Base-by-base conservation (phyloP, 1,284 basidiomycete species). In the Ganoderma lucidum region DNA sequence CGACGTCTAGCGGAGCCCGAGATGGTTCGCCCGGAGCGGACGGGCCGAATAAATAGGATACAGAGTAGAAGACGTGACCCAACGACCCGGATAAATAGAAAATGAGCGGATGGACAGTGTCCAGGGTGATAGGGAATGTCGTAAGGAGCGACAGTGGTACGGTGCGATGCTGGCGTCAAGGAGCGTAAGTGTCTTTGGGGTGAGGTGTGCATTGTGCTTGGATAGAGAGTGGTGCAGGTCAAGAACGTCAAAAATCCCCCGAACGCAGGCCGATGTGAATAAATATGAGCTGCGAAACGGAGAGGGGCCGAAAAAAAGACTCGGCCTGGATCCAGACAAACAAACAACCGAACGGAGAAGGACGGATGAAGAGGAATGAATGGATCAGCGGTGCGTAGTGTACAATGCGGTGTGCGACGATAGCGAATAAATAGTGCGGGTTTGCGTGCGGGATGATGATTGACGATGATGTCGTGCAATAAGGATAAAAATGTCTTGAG, bases 351-450 rank as follows among this genome's bases (percentile, higher is more conserved):
- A 32, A 64, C 19, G 62, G 39, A 35, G 65, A 71, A 55, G 56
- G 60, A 62, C 59, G 28, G 56, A 44, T 35, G 58, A 32, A 48
- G 44, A 59, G 51, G 61, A 39, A 56, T 58, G 72, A 62, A 64
- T 58, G 72, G 64, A 64, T 66, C 65, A 48, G 65, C 59, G 55
- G 62, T 73, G 72, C 72, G 64, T 73, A 73, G 66, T 73, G 56
- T 73, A 73, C 72, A 73, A 64, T 73, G 72, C 64, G 63, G 37
- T 58, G 64, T 70, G 69, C 68, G 64, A 71, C 45, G 72, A 71
- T 69, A 73, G 68, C 72, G 66, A 71, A 71, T 71, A 70, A 70
- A 73, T 70, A 71, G 23, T 42, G 39, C 3, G 55, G 30, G 39
- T 58, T 63, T 70, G 66, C 61, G 55, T 41, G 17, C 62, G 67